Conservation (phyloP, 768 basidiomycete genomes). For the Filobasidium wieringae region DNA sequence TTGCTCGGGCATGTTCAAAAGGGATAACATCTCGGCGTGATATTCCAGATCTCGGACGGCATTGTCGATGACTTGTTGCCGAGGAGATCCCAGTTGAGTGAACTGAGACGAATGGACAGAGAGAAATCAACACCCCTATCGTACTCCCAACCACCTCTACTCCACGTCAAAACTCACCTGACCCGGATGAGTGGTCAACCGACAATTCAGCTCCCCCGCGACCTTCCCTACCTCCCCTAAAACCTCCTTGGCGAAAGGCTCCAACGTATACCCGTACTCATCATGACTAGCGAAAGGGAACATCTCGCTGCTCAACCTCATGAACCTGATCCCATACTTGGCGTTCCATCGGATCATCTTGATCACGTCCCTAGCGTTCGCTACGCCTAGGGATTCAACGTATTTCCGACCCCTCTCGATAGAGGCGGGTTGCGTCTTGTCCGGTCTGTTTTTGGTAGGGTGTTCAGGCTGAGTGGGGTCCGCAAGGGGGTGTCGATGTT, state of each 20-base stretch:
- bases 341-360: conserved; percentile 18
- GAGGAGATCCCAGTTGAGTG: conserved; percentile 61
- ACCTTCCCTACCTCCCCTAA: conserved; percentile 54
- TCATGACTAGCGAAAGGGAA: conserved; percentile 84
- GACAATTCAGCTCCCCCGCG: conserved; percentile 58
- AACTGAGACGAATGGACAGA: conserved; percentile 25
- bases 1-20: conserved; percentile 10
- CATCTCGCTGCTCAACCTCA: conserved; percentile 80
- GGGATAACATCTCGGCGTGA: conserved; percentile 51
- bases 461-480: conserved; percentile 10
- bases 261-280: conserved; percentile 66
- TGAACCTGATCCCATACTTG: conserved; percentile 60
- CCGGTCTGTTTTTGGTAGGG: conserved; percentile 14
- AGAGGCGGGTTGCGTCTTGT: conserved; percentile 8
- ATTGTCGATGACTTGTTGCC: conserved; percentile 58
- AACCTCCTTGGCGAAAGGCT: conserved; percentile 52
- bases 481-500: conserved; percentile 10
- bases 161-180: conserved; percentile 50
- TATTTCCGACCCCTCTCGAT: conserved; percentile 8
- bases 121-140: neutral
- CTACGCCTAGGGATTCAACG: conserved; percentile 12
- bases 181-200: conserved; percentile 78
- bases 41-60: conserved; percentile 71
- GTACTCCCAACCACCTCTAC: neutral
- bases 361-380: conserved; percentile 11